Conservation (phyloP, 1,284 basidiomycete species). For the Ceratobasidium sp. region DNA sequence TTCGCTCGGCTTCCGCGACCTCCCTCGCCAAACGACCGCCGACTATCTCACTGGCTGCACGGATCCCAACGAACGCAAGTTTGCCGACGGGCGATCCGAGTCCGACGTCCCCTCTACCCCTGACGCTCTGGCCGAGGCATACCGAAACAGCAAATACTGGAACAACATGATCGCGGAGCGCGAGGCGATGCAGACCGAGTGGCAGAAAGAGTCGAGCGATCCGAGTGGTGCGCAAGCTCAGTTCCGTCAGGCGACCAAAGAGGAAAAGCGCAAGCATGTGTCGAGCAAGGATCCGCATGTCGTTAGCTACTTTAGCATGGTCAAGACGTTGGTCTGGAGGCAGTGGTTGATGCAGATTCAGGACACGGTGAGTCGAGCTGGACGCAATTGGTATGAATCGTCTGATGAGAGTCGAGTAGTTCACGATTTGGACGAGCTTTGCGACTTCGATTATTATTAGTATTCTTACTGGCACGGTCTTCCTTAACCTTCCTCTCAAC, state of each 20-base stretch:
- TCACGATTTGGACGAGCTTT: constrained; percentile 42
- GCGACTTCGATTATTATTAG: constrained; percentile 56
- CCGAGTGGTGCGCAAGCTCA: constrained; percentile 73
- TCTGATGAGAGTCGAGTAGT: constrained; percentile 55
- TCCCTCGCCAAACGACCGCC: constrained; percentile 57
- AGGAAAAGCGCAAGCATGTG: constrained; percentile 84
- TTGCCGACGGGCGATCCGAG: constrained; percentile 71
- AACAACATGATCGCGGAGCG: constrained; percentile 51
- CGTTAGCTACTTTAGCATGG: constrained; percentile 77
- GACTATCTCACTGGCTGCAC: constrained; percentile 55
- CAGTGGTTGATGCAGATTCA: constrained; percentile 71
- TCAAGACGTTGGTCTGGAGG: constrained; percentile 72
- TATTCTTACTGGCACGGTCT: constrained; percentile 81
- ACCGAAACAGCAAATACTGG: constrained; percentile 62
- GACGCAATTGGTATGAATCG: background rate
- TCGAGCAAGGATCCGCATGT: constrained; percentile 88
- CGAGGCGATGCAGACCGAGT: constrained; percentile 63
- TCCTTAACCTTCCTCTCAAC: constrained; percentile 73
- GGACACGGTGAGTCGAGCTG: constrained; percentile 20
- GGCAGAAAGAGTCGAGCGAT: constrained; percentile 67
- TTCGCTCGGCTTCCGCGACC: constrained; percentile 54
- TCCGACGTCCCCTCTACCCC: constrained; percentile 76
- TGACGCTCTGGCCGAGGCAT: constrained; percentile 74
- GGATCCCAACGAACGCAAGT: constrained; percentile 60
- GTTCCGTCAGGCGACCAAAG: constrained; percentile 77